Evolutionary conservation across 495 filamentous ascomycete species (phyloP).

Genomic region (Xylaria telfairii): DNA sequence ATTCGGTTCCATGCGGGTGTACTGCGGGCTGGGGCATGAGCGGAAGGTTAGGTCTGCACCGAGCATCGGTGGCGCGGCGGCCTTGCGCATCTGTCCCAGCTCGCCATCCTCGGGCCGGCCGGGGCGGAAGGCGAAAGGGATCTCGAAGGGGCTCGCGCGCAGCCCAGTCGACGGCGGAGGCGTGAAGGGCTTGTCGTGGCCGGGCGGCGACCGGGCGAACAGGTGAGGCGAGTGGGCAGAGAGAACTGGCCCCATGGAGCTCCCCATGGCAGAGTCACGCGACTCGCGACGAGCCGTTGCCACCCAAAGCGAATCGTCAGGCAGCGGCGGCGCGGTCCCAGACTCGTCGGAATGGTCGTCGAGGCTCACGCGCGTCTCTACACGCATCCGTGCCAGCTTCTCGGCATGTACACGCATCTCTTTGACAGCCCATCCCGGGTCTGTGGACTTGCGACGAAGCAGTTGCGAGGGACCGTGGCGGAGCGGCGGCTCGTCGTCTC

Average conservation of each 20-base stretch:
- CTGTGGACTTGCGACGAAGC: slow-evolving; percentile 50
- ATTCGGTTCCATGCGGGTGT: slow-evolving; percentile 74
- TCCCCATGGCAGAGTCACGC: slow-evolving; percentile 44
- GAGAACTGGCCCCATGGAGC: slow-evolving; percentile 47
- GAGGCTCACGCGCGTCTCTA: slow-evolving; percentile 33
- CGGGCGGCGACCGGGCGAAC: slow-evolving; percentile 28
- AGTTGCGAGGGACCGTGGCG: slow-evolving; percentile 43
- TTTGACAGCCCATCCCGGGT: slow-evolving; percentile 58
- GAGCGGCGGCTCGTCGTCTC: slow-evolving; percentile 41
- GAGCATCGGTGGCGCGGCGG: slow-evolving; percentile 82
- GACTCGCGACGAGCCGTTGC: slow-evolving; percentile 43
- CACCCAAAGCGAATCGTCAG: slow-evolving; percentile 49
- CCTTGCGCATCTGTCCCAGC: slow-evolving; percentile 45
- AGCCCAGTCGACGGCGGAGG: slow-evolving; percentile 36
- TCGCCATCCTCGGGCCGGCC: slow-evolving; percentile 35
- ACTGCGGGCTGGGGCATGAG: slow-evolving; percentile 76
- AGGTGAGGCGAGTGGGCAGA: slow-evolving; percentile 45
- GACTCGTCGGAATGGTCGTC: slow-evolving; percentile 50
- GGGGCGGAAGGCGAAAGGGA: slow-evolving; percentile 40
- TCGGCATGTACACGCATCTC: slow-evolving; percentile 58
- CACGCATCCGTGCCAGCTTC: slow-evolving; percentile 34
- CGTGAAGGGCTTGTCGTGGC: slow-evolving; percentile 25
- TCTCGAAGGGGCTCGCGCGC: slow-evolving; percentile 41
- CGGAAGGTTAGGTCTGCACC: slow-evolving; percentile 78
- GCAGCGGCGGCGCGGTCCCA: slow-evolving; percentile 50